Conservation (phyloP, 2,329 filamentous ascomycete genomes). For the Cytospora leucostoma region DNA sequence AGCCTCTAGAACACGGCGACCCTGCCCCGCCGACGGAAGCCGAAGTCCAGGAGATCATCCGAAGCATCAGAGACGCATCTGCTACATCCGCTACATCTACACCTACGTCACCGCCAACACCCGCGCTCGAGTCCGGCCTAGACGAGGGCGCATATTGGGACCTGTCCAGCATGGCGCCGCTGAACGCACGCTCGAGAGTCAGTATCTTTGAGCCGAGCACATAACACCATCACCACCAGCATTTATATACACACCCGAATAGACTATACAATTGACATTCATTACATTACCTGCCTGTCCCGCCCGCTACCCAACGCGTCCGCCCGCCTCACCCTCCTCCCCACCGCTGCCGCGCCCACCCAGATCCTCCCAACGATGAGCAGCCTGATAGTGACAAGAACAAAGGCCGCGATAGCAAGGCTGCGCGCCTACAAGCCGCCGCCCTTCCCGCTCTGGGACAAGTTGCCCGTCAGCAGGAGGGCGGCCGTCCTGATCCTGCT, state of each 20-base stretch:
- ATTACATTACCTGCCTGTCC: not conserved
- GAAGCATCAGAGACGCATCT: slow-evolving; percentile 30
- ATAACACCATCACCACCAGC: not conserved
- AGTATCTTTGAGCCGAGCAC: slow-evolving; percentile 37
- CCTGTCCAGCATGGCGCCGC: slow-evolving; percentile 56
- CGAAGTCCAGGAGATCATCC: slow-evolving; percentile 30
- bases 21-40: slow-evolving; percentile 17
- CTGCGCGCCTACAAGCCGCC: slow-evolving; percentile 63
- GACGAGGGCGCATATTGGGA: slow-evolving; percentile 57
- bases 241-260: not conserved
- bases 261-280: not conserved
- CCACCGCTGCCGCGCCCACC: slow-evolving; percentile 23
- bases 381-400: slow-evolving; percentile 36
- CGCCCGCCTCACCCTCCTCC: not conserved
- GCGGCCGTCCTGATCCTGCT: slow-evolving; percentile 87
- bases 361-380: slow-evolving; percentile 20
- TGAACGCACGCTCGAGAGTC: slow-evolving; percentile 57
- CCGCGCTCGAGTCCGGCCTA: slow-evolving; percentile 26
- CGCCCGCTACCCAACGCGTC: not conserved
- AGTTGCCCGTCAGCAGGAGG: slow-evolving; percentile 63
- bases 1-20: slow-evolving; percentile 10
- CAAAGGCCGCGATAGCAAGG: slow-evolving; percentile 60
- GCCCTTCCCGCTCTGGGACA: slow-evolving; percentile 62
- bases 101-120: slow-evolving; percentile 12
- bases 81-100: slow-evolving; percentile 16